Conservation (phyloP, 805 yeast species). For the Candida nemodendra region DNA sequence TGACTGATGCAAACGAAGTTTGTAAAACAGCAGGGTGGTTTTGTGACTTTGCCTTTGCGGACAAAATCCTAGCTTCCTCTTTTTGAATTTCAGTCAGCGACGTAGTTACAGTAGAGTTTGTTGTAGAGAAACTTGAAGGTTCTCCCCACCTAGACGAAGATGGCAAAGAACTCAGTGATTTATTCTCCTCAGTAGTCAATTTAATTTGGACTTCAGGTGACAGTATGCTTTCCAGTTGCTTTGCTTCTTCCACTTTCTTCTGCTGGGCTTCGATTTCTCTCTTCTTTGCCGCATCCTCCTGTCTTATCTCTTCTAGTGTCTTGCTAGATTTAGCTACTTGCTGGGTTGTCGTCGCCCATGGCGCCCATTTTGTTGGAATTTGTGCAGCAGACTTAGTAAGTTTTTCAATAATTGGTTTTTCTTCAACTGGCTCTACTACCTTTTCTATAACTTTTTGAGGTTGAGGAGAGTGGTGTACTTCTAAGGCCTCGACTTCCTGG, state of each 20-base stretch:
- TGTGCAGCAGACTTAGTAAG: conserved; percentile 31
- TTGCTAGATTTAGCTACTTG: conserved; percentile 38
- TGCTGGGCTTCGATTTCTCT: conserved; percentile 16
- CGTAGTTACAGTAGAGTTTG: conserved; percentile 36
- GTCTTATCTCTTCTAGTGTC: conserved; percentile 61
- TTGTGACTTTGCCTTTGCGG: conserved; percentile 30
- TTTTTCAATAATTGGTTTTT: conserved; percentile 10
- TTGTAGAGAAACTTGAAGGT: conserved; percentile 25
- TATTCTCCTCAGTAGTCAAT: conserved; percentile 1
- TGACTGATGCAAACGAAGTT: conserved; percentile 27
- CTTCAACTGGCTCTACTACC: conserved; percentile 4
- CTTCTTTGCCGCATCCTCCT: conserved; percentile 43
- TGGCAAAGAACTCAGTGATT: conserved; percentile 34
- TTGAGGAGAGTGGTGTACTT: no score
- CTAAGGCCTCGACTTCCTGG: neutral
- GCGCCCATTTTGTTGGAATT: conserved; percentile 40
- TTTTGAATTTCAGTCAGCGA: conserved; percentile 61
- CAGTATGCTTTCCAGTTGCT: conserved; percentile 20
- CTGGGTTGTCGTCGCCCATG: conserved; percentile 22
- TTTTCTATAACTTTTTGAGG: neutral
- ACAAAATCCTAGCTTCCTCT: conserved; percentile 44
- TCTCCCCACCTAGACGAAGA: conserved; percentile 44
- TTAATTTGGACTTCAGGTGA: conserved; percentile 17
- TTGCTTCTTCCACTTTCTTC: conserved; percentile 24
- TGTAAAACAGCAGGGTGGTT: conserved; percentile 21